These are phyloP conservation scores for Multifurca ochricompacta DNA, from an alignment of 768 basidiomycete species.

Conservation along the genomic window DNA sequence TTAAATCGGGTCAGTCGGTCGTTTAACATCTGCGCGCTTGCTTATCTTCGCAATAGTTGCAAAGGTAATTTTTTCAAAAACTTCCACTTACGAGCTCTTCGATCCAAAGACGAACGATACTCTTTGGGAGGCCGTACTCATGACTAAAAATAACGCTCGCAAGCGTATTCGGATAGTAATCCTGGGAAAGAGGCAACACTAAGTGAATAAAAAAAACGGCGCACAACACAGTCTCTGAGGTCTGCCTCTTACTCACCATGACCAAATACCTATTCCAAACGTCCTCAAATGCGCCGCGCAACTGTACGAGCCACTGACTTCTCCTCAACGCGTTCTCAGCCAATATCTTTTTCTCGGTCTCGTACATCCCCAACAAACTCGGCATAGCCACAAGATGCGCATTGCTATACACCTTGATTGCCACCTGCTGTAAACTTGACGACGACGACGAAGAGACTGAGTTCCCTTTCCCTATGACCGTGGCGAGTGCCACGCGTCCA, in stretches of 20 bases:
- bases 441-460: too few relatives aligned
- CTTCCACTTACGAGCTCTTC: constrained; percentile 15
- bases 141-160: background rate
- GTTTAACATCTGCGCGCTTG: too few relatives aligned
- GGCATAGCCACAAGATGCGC: background rate
- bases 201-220: background rate
- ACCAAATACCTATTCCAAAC: constrained; percentile 12
- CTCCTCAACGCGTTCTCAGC: background rate
- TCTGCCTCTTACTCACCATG: constrained; percentile 4
- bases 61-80: too few relatives aligned
- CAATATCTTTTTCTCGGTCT: constrained; percentile 5
- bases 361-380: background rate
- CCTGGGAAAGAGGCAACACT: background rate
- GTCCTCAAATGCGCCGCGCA: constrained; percentile 1
- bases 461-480: background rate
- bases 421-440: too few relatives aligned
- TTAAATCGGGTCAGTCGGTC: too few relatives aligned
- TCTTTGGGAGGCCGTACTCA: background rate
- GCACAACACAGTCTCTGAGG: background rate
- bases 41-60: too few relatives aligned
- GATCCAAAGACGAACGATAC: background rate
- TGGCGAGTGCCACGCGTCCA: constrained; percentile 15
- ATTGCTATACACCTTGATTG: constrained; percentile 12
- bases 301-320: background rate
- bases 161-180: constrained; percentile 16